Evolutionary conservation across 1,284 basidiomycete species (phyloP).

Genomic region (Rhodotorula sp.): DNA sequence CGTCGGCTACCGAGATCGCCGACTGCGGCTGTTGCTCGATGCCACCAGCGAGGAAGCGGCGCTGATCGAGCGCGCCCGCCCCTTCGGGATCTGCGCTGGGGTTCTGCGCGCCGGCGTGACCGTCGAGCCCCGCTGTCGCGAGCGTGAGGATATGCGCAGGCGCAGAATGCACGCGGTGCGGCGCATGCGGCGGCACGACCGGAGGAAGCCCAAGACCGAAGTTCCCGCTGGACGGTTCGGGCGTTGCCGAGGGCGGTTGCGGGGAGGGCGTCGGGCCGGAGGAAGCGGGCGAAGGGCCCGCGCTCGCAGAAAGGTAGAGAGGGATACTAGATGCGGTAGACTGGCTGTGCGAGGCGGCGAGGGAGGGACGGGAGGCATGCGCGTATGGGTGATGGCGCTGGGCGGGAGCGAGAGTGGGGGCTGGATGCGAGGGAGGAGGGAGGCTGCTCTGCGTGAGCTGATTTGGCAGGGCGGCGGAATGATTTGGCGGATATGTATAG

Average conservation of each 20-base stretch:
- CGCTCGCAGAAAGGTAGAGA: conserved; percentile 22
- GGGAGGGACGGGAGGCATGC: conserved; percentile 25
- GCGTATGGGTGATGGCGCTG: conserved; percentile 43
- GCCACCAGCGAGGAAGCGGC: conserved; percentile 3
- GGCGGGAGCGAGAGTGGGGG: neutral
- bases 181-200: conserved; percentile 4
- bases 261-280: conserved; percentile 8
- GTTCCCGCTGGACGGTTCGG: neutral
- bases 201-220: conserved; percentile 6
- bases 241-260: conserved; percentile 10
- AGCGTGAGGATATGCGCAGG: conserved; percentile 34
- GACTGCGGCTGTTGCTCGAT: neutral
- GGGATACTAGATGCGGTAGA: conserved; percentile 7
- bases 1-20: neutral
- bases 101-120: neutral
- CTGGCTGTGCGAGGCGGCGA: conserved; percentile 8
- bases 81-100: conserved; percentile 12
- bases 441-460: conserved; percentile 16
- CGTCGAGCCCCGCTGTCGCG: conserved; percentile 10
- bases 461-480: neutral
- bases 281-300: conserved; percentile 7
- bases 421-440: conserved; percentile 26
- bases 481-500: conserved; percentile 2
- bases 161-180: conserved; percentile 38
- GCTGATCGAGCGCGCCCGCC: conserved; percentile 9